These are phyloP conservation scores for Penicillium thymicola DNA, from an alignment of 2,329 filamentous ascomycete species.

Conservation along the genomic window DNA sequence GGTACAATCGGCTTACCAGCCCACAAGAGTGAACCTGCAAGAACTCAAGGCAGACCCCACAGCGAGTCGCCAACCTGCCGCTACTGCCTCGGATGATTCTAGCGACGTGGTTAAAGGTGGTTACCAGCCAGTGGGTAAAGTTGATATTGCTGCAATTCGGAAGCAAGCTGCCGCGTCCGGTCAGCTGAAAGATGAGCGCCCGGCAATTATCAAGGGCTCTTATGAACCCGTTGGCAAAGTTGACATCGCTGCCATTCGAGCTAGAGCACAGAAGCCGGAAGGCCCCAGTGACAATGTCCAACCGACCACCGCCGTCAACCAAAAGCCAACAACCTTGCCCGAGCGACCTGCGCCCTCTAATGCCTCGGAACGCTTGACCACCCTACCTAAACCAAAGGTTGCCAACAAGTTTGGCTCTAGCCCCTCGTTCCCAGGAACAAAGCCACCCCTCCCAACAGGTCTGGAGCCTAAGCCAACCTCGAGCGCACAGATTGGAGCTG, in stretches of 20 bases:
- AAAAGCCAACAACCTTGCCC: constrained; percentile 61
- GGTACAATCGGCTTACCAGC: constrained; percentile 87
- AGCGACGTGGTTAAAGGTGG: constrained; percentile 73
- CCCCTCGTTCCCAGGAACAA: constrained; percentile 78
- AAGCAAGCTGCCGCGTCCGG: constrained; percentile 64
- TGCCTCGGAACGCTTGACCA: constrained; percentile 73
- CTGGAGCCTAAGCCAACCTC: constrained; percentile 61
- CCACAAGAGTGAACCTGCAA: constrained; percentile 90
- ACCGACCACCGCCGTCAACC: constrained; percentile 41
- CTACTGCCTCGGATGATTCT: constrained; percentile 46
- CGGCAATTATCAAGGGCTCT: constrained; percentile 80
- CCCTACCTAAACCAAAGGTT: constrained; percentile 90
- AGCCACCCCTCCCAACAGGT: constrained; percentile 73
- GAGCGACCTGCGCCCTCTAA: constrained; percentile 74
- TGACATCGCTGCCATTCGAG: constrained; percentile 89
- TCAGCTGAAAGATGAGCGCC: constrained; percentile 65
- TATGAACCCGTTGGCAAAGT: constrained; percentile 97
- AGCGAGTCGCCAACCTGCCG: constrained; percentile 54
- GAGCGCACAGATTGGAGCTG: constrained; percentile 64
- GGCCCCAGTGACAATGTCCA: constrained; percentile 39
- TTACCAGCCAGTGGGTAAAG: constrained; percentile 93
- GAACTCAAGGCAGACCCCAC: constrained; percentile 67
- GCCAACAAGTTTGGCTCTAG: constrained; percentile 79
- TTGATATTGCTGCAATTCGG: constrained; percentile 92
- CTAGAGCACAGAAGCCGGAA: constrained; percentile 68